Base-by-base conservation (phyloP, 306 rosid genomes). In the Begonia loranthoides region DNA sequence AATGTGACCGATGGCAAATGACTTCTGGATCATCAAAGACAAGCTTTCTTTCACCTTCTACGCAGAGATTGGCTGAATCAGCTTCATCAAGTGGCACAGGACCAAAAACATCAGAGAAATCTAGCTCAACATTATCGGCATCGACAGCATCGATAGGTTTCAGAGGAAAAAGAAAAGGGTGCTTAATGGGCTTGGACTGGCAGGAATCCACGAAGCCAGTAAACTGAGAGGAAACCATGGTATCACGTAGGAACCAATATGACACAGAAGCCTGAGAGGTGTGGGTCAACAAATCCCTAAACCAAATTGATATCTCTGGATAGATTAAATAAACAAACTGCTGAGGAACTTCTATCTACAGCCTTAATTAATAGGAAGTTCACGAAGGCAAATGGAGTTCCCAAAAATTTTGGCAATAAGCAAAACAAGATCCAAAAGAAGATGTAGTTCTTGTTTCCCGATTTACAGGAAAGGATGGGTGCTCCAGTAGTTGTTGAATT, bases 101-200 rank as follows among this genome's bases (percentile, higher is more conserved):
- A 73, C 97, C 97, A 73, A 89, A 89, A 33, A 89, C 78, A 41
- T 89, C 95, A 34, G 89, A 74, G 67, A 89, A 89, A 61, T 89
- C 97, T 13, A 89, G 87, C 63, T 89, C 93, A 55, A 89, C 41
- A 4, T 76, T 79, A 69, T 89, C 95, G 0, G 65, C 54, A 60
- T 53, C 70, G 9, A 59, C 58, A 10, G 48, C 65, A 33, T 82
- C 87, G 5, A 66, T 60, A 62, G 69, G 56, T 41, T 48, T 63
- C 45, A 52, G 49, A n/a, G 94, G 76, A 58, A 84, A 59, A 38
- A 64, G 81, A 3, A 77, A 52, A 34, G 66, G 70, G 16, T 59
- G 64, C 66, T 70, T 85, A 17, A 66, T 60, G 1, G 76, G 75
- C 57, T 73, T 71, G 61, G 38, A 56, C 55, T 9, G 22, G 50